Evolutionary conservation across 768 basidiomycete species (phyloP).

Genomic region (Serendipita sp.): DNA sequence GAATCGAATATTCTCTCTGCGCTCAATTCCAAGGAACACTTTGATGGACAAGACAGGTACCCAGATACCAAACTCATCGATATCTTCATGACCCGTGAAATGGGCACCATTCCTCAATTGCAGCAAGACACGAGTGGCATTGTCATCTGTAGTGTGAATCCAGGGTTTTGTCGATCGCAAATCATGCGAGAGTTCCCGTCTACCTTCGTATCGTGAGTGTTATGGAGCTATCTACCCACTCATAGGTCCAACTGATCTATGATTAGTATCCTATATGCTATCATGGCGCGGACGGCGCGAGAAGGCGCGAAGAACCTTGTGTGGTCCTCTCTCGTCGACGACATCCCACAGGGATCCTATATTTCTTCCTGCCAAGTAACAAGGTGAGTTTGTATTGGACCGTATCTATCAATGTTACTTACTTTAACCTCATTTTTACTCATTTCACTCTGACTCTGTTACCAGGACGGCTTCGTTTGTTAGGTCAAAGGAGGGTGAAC

Average conservation of each 20-base stretch:
- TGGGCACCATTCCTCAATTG: background rate
- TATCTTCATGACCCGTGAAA: background rate
- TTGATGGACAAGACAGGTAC: background rate
- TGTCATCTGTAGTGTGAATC: constrained; percentile 7
- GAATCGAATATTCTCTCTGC: constrained; percentile 5
- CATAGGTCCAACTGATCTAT: background rate
- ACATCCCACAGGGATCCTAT: background rate
- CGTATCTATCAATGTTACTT: too few species aligned
- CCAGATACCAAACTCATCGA: background rate
- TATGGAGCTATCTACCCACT: background rate
- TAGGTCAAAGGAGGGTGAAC: background rate
- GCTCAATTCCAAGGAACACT: background rate
- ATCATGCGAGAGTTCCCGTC: background rate
- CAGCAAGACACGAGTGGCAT: background rate
- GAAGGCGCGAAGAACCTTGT: background rate
- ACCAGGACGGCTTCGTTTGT: background rate
- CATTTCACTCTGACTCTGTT: background rate
- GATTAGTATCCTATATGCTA: background rate
- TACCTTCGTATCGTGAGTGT: background rate
- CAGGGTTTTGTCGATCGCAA: constrained; percentile 8
- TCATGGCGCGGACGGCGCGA: background rate
- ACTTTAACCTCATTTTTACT: too few species aligned
- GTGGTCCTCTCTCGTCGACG: background rate
- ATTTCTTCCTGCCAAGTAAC: background rate
- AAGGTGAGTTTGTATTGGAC: background rate